Percentiles rank a stretch among this genome's conserved stretches.
These are phyloP conservation scores for Monosporozyma servazzii DNA, from an alignment of 805 yeast species.

Conservation along the genomic window DNA sequence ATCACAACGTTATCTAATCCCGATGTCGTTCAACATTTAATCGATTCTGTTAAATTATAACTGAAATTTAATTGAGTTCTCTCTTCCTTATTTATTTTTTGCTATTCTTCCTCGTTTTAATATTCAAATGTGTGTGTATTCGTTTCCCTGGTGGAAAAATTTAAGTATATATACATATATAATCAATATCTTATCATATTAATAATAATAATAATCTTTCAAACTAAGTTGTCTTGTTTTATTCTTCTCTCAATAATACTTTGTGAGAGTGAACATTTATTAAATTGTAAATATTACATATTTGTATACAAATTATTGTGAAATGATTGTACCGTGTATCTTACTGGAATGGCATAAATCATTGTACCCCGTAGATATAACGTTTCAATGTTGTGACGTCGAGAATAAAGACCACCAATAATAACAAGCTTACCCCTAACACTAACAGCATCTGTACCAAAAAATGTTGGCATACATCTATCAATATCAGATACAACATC, in stretches of 20 bases:
- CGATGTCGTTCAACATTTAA: slow-evolving; percentile 57
- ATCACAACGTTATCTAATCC: slow-evolving; percentile 72
- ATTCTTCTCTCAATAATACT: too few relatives aligned
- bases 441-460: slow-evolving; percentile 5
- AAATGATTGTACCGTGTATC: not conserved
- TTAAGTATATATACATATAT: not conserved
- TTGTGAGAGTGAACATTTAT: too few relatives aligned
- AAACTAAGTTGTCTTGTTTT: too few relatives aligned
- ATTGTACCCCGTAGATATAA: slow-evolving; percentile 21
- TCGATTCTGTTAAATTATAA: slow-evolving; percentile 38
- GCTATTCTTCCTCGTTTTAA: not conserved
- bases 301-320: not conserved
- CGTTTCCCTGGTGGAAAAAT: not conserved
- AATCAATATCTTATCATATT: not conserved
- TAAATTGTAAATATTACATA: too few relatives aligned
- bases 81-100: not conserved
- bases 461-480: not conserved
- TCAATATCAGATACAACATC: not conserved
- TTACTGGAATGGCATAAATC: not conserved
- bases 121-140: not conserved
- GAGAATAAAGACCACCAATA: slow-evolving; percentile 22
- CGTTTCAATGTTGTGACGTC: slow-evolving; percentile 7
- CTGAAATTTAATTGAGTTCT: too few relatives aligned
- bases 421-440: slow-evolving; percentile 12
- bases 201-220: too few relatives aligned